Conservation (phyloP, 148 eudicot genomes). For the Camellia sinensis region DNA sequence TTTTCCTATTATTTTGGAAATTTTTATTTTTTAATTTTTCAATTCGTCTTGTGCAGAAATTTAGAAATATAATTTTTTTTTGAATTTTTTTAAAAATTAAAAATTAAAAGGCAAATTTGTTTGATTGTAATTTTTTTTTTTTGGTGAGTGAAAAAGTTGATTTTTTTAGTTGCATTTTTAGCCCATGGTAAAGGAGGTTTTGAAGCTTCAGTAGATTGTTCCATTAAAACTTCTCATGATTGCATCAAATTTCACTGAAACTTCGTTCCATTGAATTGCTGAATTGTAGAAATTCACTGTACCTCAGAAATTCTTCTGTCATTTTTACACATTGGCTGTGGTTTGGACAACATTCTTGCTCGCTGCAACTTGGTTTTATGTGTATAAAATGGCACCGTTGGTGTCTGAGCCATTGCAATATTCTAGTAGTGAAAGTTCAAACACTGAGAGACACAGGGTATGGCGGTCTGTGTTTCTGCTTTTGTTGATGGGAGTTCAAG, state of each 20-base stretch:
- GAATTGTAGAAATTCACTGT: slow-evolving; percentile 66
- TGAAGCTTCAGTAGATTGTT: too few species aligned
- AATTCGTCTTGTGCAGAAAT: too few species aligned
- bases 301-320: slow-evolving; percentile 76
- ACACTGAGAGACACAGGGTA: slow-evolving; percentile 31
- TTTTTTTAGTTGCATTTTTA: too few species aligned
- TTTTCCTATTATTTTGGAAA: too few species aligned
- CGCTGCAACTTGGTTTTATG: slow-evolving; percentile 65
- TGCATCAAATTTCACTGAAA: neutral
- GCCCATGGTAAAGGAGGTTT: too few species aligned
- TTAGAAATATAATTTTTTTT: too few species aligned
- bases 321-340: slow-evolving; percentile 75
- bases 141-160: too few species aligned
- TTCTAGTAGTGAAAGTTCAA: slow-evolving; percentile 53
- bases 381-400: slow-evolving; percentile 44
- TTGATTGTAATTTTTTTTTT: too few species aligned
- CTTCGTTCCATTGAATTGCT: slow-evolving; percentile 8
- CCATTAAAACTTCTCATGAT: too few species aligned
- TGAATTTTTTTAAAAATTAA: too few species aligned
- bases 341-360: slow-evolving; percentile 69
- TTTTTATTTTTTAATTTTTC: too few species aligned
- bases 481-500: slow-evolving; percentile 81
- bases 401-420: slow-evolving; percentile 47
- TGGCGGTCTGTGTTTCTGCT: slow-evolving; percentile 81
- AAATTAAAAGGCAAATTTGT: too few species aligned